Evolutionary conservation across 345 rosid species (phyloP).

Genomic region (Mercurialis annua): DNA sequence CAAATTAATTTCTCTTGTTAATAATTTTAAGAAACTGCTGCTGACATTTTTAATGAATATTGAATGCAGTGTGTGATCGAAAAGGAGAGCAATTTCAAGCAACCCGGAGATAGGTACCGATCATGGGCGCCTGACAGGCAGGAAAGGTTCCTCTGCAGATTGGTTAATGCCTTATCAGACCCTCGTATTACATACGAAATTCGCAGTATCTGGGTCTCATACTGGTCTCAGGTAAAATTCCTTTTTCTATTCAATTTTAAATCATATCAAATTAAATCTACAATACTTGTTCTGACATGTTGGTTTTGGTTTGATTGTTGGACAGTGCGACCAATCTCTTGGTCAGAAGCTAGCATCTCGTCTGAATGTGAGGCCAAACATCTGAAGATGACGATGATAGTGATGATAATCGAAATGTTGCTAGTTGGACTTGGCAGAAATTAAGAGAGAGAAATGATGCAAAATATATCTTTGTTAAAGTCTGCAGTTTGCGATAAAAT

Average conservation of each 20-base stretch:
- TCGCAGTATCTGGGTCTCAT: slow-evolving; percentile 81
- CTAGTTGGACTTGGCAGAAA: neutral
- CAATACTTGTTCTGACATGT: neutral
- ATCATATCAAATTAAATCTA: neutral
- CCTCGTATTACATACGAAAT: slow-evolving; percentile 85
- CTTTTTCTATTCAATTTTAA: neutral
- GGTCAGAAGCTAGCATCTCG: slow-evolving; percentile 83
- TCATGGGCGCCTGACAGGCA: slow-evolving; percentile 90
- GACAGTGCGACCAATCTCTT: slow-evolving; percentile 60
- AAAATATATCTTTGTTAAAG: neutral
- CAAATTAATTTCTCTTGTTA: neutral
- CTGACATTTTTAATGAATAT: slow-evolving; percentile 7
- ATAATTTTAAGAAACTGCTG: neutral
- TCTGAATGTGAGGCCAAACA: slow-evolving; percentile 65
- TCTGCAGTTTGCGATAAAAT: neutral
- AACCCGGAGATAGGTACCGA: slow-evolving; percentile 91
- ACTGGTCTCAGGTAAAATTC: slow-evolving; percentile 68
- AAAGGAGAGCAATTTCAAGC: slow-evolving; percentile 89
- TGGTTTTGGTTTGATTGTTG: neutral
- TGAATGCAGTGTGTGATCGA: slow-evolving; percentile 57
- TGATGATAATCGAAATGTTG: no score
- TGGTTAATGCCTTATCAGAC: slow-evolving; percentile 74
- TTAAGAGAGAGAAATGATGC: neutral
- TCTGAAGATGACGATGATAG: slow-evolving; percentile 33
- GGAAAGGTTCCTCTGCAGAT: slow-evolving; percentile 71